phyloP scores from a whole-genome alignment of 345 rosid genomes.

The Acer negundo region DNA sequence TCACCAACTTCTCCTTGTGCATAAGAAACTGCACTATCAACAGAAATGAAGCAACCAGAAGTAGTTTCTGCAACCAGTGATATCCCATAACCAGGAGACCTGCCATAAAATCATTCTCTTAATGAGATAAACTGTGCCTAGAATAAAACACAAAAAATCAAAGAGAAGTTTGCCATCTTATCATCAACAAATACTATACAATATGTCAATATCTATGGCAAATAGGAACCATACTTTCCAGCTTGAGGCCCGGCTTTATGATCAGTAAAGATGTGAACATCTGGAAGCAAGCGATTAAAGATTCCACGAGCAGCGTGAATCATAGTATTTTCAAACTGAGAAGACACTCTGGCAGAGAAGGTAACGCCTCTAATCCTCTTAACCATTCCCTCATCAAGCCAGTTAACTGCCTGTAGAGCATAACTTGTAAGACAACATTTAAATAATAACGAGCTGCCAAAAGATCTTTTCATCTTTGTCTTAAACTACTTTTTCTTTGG shows the following conservation, averaged over 20 bases:
- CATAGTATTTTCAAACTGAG: slow-evolving; percentile 77
- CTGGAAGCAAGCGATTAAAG: slow-evolving; percentile 81
- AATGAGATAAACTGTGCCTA: slow-evolving; percentile 14
- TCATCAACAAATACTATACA: not conserved
- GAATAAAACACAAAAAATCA: not conserved
- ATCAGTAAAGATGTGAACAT: slow-evolving; percentile 77
- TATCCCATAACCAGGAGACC: slow-evolving; percentile 94
- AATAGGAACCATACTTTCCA: slow-evolving; percentile 71
- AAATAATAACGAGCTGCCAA: not conserved
- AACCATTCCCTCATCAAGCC: slow-evolving; percentile 93
- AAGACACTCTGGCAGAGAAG: slow-evolving; percentile 73
- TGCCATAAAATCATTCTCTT: slow-evolving; percentile 35
- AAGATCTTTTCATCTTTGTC: not conserved
- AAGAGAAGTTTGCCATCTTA: not conserved
- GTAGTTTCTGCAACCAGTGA: slow-evolving; percentile 91
- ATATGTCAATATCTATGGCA: not conserved
- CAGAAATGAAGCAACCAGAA: slow-evolving; percentile 80
- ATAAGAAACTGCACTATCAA: slow-evolving; percentile 68
- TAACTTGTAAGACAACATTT: slow-evolving; percentile 19
- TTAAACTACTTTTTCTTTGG: not conserved
- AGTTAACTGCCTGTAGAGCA: slow-evolving; percentile 59
- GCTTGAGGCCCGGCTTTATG: slow-evolving; percentile 73
- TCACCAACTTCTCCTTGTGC: slow-evolving; percentile 48
- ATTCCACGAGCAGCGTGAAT: slow-evolving; percentile 87
- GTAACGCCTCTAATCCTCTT: slow-evolving; percentile 86